These are phyloP conservation scores for Camelina laxa DNA, from an alignment of 345 rosid genomes.

Conservation along the genomic window DNA sequence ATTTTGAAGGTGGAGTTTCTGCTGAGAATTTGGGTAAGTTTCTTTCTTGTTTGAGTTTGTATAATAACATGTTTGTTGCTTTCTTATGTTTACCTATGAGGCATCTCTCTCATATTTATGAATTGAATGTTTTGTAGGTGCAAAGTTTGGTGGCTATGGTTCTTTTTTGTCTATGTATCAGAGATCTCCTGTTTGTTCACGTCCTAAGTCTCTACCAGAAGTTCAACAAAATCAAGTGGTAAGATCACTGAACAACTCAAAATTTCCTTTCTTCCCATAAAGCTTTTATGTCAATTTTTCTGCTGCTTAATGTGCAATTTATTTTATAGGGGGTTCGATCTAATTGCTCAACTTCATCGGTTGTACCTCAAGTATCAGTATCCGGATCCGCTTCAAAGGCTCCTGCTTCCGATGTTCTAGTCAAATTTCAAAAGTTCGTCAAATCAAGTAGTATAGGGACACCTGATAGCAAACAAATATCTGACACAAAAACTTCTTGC, in stretches of 20 bases:
- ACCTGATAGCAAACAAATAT: conserved; percentile 45
- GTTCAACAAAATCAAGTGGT: conserved; percentile 41
- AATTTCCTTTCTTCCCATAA: conserved; percentile 26
- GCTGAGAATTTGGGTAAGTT: conserved; percentile 75
- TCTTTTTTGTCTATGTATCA: conserved; percentile 47
- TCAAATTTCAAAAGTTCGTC: conserved; percentile 49
- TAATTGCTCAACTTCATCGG: conserved; percentile 47
- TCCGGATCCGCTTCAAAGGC: conserved; percentile 51
- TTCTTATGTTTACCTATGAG: conserved; percentile 26
- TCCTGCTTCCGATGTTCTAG: conserved; percentile 45
- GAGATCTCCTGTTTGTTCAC: conserved; percentile 41
- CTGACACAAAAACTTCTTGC: conserved; percentile 43
- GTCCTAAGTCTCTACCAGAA: conserved; percentile 39
- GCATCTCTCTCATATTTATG: neutral
- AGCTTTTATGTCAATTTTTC: conserved; percentile 14
- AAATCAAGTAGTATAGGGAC: conserved; percentile 51
- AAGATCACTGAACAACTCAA: conserved; percentile 50
- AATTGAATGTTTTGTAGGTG: conserved; percentile 45
- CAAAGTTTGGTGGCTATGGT: conserved; percentile 51
- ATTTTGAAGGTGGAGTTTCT: conserved; percentile 82
- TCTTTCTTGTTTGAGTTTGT: neutral
- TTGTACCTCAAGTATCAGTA: conserved; percentile 48
- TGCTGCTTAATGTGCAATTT: neutral
- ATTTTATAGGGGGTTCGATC: conserved; percentile 54
- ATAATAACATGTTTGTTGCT: conserved; percentile 22